Percentiles rank a stretch among this genome's conserved stretches.
Conservation (phyloP, 768 basidiomycete species). For the Trametes elegans region DNA sequence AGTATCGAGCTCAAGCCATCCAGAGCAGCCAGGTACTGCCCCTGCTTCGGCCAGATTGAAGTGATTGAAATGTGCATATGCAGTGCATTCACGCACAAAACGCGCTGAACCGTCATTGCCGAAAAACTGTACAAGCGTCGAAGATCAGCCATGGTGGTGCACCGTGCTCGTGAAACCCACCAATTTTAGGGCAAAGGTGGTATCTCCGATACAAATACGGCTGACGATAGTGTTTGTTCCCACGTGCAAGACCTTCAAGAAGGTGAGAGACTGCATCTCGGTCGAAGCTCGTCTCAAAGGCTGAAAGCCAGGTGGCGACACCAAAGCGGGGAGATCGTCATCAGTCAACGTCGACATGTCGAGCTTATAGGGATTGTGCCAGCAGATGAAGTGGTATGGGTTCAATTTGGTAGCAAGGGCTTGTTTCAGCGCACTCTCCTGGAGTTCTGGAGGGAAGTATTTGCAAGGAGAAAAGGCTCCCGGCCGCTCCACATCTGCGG, state of each 20-base stretch:
- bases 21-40: background rate
- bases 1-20: background rate
- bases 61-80: background rate
- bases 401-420: background rate
- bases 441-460: background rate
- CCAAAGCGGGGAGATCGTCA: background rate
- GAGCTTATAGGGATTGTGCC: conserved; percentile 1
- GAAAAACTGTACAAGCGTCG: too few species aligned
- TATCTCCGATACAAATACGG: too few species aligned
- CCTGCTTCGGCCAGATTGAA: background rate
- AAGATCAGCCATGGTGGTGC: too few species aligned
- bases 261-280: too few species aligned
- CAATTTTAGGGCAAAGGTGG: too few species aligned
- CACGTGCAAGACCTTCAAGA: too few species aligned
- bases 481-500: too few species aligned
- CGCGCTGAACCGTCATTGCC: too few species aligned
- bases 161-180: too few species aligned
- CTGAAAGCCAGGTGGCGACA: too few species aligned
- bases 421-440: background rate
- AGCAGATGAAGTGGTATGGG: background rate
- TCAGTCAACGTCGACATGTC: background rate
- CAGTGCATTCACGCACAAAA: background rate
- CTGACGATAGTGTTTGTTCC: too few species aligned
- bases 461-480: background rate
- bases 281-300: too few species aligned